A percentile compares a stretch with the other conserved stretches of the same genome.
phyloP scores from a whole-genome alignment of 2,329 filamentous ascomycete genomes.

The Exophiala xenobiotica region DNA sequence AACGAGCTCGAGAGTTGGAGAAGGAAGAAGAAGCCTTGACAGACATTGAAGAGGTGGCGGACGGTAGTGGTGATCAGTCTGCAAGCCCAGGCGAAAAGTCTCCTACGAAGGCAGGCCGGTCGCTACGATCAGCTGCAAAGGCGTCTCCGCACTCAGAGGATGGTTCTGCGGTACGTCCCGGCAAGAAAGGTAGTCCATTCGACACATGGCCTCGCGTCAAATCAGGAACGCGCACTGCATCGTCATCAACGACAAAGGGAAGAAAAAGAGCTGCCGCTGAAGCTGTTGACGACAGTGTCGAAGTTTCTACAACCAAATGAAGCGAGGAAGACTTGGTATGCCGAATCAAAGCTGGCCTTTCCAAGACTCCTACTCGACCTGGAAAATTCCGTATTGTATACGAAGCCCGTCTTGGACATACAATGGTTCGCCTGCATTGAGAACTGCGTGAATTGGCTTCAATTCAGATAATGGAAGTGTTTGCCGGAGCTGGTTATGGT shows the following conservation, averaged over 20 bases:
- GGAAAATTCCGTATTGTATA: no score
- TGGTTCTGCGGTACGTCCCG: not conserved
- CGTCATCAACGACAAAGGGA: constrained; percentile 12
- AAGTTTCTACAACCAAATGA: not conserved
- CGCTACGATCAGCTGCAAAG: constrained; percentile 17
- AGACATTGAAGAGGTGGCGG: constrained; percentile 50
- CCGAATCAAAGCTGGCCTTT: not conserved
- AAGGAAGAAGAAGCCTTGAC: constrained; percentile 55
- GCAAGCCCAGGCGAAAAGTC: not conserved
- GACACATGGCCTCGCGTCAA: constrained; percentile 31
- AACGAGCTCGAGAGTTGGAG: constrained; percentile 39
- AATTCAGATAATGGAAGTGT: no score
- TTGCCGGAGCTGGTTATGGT: not conserved
- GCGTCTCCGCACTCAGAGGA: not conserved
- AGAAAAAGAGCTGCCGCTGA: constrained; percentile 27
- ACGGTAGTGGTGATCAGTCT: constrained; percentile 5
- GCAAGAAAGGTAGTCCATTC: constrained; percentile 28
- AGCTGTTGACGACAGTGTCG: constrained; percentile 7
- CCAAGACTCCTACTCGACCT: not conserved
- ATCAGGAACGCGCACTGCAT: constrained; percentile 10
- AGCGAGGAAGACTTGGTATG: constrained; percentile 12
- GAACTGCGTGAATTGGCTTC: no score
- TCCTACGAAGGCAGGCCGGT: constrained; percentile 12
- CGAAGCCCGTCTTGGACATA: no score
- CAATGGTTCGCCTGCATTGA: no score